Percentiles rank a stretch among this genome's conserved stretches.
Conservation (phyloP, 2,329 filamentous ascomycete species). For the Sclerotinia subarctica region DNA sequence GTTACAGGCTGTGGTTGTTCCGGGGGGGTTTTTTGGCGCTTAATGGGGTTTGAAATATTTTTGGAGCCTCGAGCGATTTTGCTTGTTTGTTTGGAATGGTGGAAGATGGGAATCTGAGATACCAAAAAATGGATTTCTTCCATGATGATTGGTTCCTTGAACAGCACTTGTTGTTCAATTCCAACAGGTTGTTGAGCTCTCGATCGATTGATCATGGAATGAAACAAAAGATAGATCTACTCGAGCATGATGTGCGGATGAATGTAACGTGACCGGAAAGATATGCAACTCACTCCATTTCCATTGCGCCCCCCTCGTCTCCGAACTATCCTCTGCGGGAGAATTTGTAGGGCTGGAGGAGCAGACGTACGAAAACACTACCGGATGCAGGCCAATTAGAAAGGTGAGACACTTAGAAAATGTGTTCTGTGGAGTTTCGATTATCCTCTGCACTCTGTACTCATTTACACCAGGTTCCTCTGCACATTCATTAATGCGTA, state of each 20-base stretch:
- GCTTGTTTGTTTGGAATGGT: background rate
- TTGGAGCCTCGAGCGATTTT: background rate
- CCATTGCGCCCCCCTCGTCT: background rate
- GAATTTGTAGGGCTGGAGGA: slow-evolving; percentile 2
- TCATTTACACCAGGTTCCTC: background rate
- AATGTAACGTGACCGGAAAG: background rate
- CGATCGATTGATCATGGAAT: background rate
- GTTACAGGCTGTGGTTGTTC: slow-evolving; percentile 10
- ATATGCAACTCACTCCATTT: background rate
- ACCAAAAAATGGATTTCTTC: too few relatives aligned
- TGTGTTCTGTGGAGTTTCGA: background rate
- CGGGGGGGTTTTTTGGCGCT: slow-evolving; percentile 1
- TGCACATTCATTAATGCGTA: background rate
- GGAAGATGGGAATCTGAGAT: background rate
- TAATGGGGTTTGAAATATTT: background rate
- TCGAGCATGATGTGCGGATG: background rate
- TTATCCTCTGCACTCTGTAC: too few relatives aligned
- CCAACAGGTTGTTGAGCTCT: background rate
- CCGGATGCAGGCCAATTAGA: background rate
- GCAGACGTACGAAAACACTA: background rate
- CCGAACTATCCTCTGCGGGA: background rate
- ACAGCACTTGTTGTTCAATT: background rate
- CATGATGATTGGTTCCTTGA: background rate
- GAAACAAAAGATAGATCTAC: background rate
- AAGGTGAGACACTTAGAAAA: background rate